Conservation (phyloP, 2,329 filamentous ascomycete species). For the Cladosporium sp. region DNA sequence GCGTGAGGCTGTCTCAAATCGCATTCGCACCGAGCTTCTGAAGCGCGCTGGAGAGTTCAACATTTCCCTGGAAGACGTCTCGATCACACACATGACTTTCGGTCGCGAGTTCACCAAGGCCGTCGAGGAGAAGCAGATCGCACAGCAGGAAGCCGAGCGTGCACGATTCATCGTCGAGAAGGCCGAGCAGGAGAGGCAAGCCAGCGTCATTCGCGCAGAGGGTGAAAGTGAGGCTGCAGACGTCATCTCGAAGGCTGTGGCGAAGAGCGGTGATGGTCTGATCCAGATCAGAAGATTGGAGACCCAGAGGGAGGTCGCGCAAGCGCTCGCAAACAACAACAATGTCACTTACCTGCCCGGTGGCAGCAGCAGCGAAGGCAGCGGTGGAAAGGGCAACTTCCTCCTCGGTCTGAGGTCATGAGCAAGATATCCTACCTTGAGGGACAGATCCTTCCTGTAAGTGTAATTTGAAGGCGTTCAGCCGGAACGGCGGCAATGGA, state of each 20-base stretch:
- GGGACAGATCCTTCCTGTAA: neutral
- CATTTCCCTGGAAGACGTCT: conserved; percentile 96
- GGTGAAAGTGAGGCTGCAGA: conserved; percentile 96
- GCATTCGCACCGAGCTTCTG: conserved; percentile 86
- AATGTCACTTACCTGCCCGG: conserved; percentile 93
- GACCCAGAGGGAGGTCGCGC: conserved; percentile 90
- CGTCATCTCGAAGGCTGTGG: conserved; percentile 87
- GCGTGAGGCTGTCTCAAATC: conserved; percentile 90
- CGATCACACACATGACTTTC: conserved; percentile 99
- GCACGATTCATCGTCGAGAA: conserved; percentile 98
- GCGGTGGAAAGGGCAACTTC: conserved; percentile 52
- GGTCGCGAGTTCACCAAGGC: conserved; percentile 98
- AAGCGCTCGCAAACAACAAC: conserved; percentile 80
- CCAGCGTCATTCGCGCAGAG: conserved; percentile 96
- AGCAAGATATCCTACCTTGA: conserved; percentile 1
- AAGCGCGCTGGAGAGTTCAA: conserved; percentile 96
- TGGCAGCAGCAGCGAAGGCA: conserved; percentile 46
- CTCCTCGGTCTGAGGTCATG: conserved; percentile 59
- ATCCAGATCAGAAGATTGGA: conserved; percentile 97
- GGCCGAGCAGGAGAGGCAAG: conserved; percentile 97
- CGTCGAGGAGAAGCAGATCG: conserved; percentile 99
- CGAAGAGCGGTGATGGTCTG: conserved; percentile 86
- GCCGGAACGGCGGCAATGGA: conserved; percentile 4
- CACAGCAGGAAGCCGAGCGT: conserved; percentile 95
- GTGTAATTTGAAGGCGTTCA: conserved; percentile 10